Evolutionary conservation across 2,329 filamentous ascomycete genomes (phyloP).

Genomic region (Cytospora schulzeri): DNA sequence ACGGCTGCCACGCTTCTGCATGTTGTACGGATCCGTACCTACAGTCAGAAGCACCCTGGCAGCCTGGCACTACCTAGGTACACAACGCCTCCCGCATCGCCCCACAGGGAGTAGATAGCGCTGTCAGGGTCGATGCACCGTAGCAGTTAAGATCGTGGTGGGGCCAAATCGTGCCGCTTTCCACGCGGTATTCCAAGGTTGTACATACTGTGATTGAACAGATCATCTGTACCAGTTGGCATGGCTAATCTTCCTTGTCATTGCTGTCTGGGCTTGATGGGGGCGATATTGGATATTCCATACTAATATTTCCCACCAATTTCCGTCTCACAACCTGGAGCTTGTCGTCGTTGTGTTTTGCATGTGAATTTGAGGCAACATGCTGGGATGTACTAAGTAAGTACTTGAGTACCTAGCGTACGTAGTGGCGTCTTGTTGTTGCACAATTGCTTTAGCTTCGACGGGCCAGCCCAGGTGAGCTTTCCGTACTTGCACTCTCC

Average conservation of each 20-base stretch:
- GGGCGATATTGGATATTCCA: background rate
- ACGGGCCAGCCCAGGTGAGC: background rate
- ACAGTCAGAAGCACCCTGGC: background rate
- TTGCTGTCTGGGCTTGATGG: background rate
- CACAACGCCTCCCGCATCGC: no score
- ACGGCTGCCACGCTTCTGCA: conserved; percentile 6
- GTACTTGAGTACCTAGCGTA: background rate
- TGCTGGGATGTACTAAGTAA: background rate
- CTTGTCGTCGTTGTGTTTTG: background rate
- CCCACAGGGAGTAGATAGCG: no score
- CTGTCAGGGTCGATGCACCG: background rate
- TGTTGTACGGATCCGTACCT: background rate
- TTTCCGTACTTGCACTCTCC: background rate
- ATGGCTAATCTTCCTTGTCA: background rate
- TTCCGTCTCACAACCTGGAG: background rate
- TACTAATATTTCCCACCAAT: background rate
- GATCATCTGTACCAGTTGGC: background rate
- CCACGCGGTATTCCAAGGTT: background rate
- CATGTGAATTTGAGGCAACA: background rate
- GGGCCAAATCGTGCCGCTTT: background rate
- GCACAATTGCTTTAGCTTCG: no score
- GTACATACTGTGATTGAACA: background rate
- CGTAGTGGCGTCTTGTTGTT: background rate
- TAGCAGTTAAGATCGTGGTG: background rate
- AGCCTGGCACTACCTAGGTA: background rate